Base-by-base conservation (phyloP, 2,329 filamentous ascomycete genomes). In the Colletotrichum tofieldiae region DNA sequence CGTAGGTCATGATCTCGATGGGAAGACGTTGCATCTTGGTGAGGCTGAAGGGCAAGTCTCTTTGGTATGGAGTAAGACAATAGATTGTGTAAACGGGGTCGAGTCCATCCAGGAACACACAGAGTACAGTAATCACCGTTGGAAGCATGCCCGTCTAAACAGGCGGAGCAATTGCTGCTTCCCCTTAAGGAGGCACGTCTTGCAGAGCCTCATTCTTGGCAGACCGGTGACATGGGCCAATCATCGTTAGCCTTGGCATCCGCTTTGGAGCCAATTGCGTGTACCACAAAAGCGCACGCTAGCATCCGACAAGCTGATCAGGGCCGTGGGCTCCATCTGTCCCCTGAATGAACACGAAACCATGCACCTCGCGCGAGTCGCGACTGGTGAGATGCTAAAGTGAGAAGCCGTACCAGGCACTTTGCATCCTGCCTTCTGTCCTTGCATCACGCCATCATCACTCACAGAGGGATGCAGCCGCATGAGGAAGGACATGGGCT, bases 1-100 rank as follows among this genome's bases (percentile, higher is more conserved):
- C 86, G 62, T 88, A 85, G 62, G 88, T 88, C 35, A 93, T 81
- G 20, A 93, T 83, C 79, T 94, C 92, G 77, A 89, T 91, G 0
- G 92, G 91, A 14, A 93, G 71, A 16, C 60, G 29, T 58, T 72
- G 60, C 70, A 72, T 72, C 2, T 51, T 71, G 3, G 51, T 37
- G 37, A 47, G 37, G 18, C 47, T 5, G 58, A 64, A n/a, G 58
- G 56, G 35, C 35, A 37, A 37, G 2, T 37, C 35, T 37, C 35
- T 37, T 37, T 37, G 35, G 4, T 37, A 37, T 8, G 35, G 35
- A 37, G 35, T 37, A 37, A 37, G 35, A 45, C 16, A 16, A 45
- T 16, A 45, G 16, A 45, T 45, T 45, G 43, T 45, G 20, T 7
- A 45, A 20, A 45, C 8, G 35, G 35, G 35, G 35, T 8, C 35